Base-by-base conservation (phyloP, 805 yeast species). In the Brettanomyces anomalus region DNA sequence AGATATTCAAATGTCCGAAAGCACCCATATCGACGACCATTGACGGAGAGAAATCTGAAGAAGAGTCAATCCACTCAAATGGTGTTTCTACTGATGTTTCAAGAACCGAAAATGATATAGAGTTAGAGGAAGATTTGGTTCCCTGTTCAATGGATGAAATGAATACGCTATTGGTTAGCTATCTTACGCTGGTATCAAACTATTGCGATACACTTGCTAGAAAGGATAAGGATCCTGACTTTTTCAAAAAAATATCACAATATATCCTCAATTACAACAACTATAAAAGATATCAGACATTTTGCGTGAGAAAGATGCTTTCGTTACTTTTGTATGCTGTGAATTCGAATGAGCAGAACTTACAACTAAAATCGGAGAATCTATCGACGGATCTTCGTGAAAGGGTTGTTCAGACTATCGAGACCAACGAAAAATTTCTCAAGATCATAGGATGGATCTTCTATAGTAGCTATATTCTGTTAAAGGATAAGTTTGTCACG, bases 281-380 rank as follows among this genome's bases (percentile, higher is more conserved):
- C 13, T 75, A 71, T 48, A 61, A 61, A 32, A 41, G 49, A 2
- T 64, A 72, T 43, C 49, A 56, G 42, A 61, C 60, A 26, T 76
- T 75, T 52, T 74, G 79, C 44, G 47, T 75, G 3, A 60, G 79
- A 33, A 76, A 76, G 51, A 56, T 71, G 58, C 53, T 74, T 13
- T 70, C 78, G 0, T 51, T 75, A 32, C 46, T 74, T 40, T 60
- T 60, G n/a, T 61, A 60, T 43, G 46, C 59, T 1, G 53, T 53
- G 3, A 47, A 53, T 6, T 51, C 55, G 4, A 60, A 61, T 37
- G 36, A 41, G 15, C 51, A 49, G 33, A 58, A 56, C 43, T 39
- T 52, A 33, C 36, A 33, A 16, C 42, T 55, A 21, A 55, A 54
- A 37, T 48, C 37, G 20, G 43, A 32, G 36, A 36, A 41, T 10